Conservation (phyloP, 306 rosid genomes). For the Vicia villosa region DNA sequence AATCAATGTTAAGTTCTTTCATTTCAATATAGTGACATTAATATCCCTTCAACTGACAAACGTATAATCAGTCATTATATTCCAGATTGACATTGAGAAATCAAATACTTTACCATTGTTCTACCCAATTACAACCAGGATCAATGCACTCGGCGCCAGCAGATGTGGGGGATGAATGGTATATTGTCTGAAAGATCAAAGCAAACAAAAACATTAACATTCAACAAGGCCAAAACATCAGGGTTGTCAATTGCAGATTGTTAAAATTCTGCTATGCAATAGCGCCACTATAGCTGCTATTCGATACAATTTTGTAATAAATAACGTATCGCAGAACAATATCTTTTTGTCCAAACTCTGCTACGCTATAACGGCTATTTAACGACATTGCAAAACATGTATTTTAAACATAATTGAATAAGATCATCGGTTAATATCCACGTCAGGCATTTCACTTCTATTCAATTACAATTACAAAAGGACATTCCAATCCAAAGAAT, state of each 20-base stretch:
- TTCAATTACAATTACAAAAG: slow-evolving; percentile 14
- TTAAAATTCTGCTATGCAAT: no score
- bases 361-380: no score
- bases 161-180: slow-evolving; percentile 81
- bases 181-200: slow-evolving; percentile 69
- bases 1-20: slow-evolving; percentile 20
- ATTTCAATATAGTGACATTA: slow-evolving; percentile 3
- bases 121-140: slow-evolving; percentile 90
- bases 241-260: no score
- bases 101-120: slow-evolving; percentile 74
- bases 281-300: no score
- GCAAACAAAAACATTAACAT: slow-evolving; percentile 15
- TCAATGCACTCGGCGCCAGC: slow-evolving; percentile 98
- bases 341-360: no score
- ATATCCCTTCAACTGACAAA: not conserved
- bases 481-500: slow-evolving; percentile 28
- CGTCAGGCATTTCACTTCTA: slow-evolving; percentile 9
- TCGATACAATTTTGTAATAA: no score
- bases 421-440: slow-evolving; percentile 22
- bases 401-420: not conserved
- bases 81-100: slow-evolving; percentile 8
- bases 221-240: not conserved
- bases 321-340: no score
- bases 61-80: slow-evolving; percentile 10
- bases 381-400: not conserved